Evolutionary conservation across 192 early-diverging fungal genomes (phyloP).

Genomic region (Coemansia sp.): DNA sequence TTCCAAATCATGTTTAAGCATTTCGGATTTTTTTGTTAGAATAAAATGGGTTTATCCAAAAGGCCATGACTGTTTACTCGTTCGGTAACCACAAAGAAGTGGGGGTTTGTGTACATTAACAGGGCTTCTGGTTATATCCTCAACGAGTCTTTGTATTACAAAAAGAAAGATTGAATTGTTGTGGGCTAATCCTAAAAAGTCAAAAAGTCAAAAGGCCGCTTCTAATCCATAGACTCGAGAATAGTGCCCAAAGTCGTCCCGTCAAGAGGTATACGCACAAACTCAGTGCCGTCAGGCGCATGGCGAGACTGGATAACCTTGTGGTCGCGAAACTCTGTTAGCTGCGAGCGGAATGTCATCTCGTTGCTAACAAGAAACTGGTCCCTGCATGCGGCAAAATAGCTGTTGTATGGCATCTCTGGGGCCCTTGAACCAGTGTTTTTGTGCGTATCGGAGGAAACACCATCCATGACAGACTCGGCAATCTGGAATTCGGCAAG

Average conservation of each 20-base stretch:
- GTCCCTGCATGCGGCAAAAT: constrained; percentile 75
- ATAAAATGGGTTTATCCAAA: not conserved
- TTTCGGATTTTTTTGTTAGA: not conserved
- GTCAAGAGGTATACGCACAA: constrained; percentile 63
- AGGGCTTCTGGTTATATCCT: not conserved
- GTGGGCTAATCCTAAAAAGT: not conserved
- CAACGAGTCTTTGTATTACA: constrained; percentile 2
- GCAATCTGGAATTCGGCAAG: constrained; percentile 81
- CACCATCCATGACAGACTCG: constrained; percentile 35
- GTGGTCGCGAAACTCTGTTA: constrained; percentile 94
- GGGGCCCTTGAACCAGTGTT: constrained; percentile 34
- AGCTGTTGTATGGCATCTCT: constrained; percentile 64
- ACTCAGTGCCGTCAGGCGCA: constrained; percentile 46
- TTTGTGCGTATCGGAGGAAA: constrained; percentile 19
- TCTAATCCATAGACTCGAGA: constrained; percentile 64
- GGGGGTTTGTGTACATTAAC: constrained; percentile 8
- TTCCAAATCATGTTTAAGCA: too few species aligned
- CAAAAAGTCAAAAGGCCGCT: not conserved
- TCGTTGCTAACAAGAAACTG: constrained; percentile 83
- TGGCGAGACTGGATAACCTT: constrained; percentile 70
- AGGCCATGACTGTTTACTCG: not conserved
- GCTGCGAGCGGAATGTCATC: constrained; percentile 82
- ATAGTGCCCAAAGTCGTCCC: constrained; percentile 63
- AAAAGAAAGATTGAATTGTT: not conserved
- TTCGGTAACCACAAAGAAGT: not conserved